Evolutionary conservation across 495 filamentous ascomycete genomes (phyloP).

Genomic region (Podospora appendiculata): DNA sequence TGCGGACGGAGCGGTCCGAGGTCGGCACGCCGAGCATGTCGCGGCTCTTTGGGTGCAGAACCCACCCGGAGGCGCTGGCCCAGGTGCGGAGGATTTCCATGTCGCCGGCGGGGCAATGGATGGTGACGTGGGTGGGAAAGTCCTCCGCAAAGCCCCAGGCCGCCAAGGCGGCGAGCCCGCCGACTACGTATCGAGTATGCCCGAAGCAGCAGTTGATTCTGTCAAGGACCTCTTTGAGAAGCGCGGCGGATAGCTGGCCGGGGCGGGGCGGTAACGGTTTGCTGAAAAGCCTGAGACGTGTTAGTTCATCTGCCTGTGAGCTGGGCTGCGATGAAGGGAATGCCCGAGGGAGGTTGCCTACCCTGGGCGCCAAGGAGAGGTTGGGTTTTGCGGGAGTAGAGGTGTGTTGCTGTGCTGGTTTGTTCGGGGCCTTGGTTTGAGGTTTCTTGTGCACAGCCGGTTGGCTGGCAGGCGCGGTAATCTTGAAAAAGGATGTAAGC

Average conservation of each 20-base stretch:
- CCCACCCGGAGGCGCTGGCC: constrained; percentile 14
- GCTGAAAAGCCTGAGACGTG: neutral
- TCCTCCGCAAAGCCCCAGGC: constrained; percentile 25
- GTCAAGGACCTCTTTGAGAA: constrained; percentile 13
- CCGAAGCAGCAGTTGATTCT: constrained; percentile 19
- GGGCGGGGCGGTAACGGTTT: constrained; percentile 4
- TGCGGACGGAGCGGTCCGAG: neutral
- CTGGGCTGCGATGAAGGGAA: too few relatives aligned
- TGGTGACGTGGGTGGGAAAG: constrained; percentile 12
- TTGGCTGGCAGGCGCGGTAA: too few relatives aligned
- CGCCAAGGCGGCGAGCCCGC: constrained; percentile 27
- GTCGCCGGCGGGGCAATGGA: constrained; percentile 23
- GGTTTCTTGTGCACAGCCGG: too few relatives aligned
- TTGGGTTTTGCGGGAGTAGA: neutral
- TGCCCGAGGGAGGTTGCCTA: too few relatives aligned
- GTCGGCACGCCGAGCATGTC: constrained; percentile 4
- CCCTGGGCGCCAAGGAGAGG: too few relatives aligned
- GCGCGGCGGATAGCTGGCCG: neutral
- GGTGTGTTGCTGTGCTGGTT: too few relatives aligned
- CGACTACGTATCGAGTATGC: constrained; percentile 33
- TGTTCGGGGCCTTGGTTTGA: too few relatives aligned
- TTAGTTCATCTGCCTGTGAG: neutral
- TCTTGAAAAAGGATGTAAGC: too few relatives aligned
- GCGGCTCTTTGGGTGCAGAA: neutral
- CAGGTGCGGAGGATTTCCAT: constrained; percentile 21